A percentile compares a stretch with the other conserved stretches of the same genome.
Conservation (phyloP, 495 filamentous ascomycete genomes). For the Hypoxylon subgilvum region DNA sequence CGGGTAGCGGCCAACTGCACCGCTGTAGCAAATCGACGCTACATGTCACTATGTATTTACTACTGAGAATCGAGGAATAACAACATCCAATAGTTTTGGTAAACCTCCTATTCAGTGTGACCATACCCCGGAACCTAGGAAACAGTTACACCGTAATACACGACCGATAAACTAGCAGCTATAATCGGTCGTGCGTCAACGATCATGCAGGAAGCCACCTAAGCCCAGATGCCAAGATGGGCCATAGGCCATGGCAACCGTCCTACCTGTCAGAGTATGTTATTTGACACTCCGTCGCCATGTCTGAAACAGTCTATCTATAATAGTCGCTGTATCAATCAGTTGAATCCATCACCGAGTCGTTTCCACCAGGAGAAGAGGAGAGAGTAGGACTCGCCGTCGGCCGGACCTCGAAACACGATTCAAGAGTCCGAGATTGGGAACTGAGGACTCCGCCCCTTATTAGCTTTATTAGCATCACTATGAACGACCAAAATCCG, state of each 20-base stretch:
- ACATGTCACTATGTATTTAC: too few species aligned
- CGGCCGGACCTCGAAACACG: conserved; percentile 17
- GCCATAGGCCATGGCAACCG: neutral
- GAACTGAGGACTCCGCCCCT: conserved; percentile 11
- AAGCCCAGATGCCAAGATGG: too few species aligned
- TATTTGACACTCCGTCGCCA: conserved; percentile 5
- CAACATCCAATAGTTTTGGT: neutral
- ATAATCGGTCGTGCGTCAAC: conserved; percentile 17
- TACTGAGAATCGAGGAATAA: too few species aligned
- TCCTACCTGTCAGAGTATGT: conserved; percentile 7
- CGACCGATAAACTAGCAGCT: too few species aligned
- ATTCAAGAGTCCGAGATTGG: neutral
- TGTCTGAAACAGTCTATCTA: conserved; percentile 30
- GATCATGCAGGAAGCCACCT: conserved; percentile 19
- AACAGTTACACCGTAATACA: too few species aligned
- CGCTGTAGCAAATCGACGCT: too few species aligned
- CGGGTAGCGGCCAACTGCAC: conserved; percentile 5
- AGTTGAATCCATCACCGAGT: conserved; percentile 10
- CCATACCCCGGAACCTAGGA: too few species aligned
- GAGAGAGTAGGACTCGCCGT: too few species aligned
- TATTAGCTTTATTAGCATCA: neutral
- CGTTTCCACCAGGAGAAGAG: conserved; percentile 9
- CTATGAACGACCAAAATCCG: too few species aligned
- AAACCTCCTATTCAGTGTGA: neutral
- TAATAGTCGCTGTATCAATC: conserved; percentile 23